Evolutionary conservation across 441 rosid species (phyloP).

Genomic region (Adansonia gregorii): DNA sequence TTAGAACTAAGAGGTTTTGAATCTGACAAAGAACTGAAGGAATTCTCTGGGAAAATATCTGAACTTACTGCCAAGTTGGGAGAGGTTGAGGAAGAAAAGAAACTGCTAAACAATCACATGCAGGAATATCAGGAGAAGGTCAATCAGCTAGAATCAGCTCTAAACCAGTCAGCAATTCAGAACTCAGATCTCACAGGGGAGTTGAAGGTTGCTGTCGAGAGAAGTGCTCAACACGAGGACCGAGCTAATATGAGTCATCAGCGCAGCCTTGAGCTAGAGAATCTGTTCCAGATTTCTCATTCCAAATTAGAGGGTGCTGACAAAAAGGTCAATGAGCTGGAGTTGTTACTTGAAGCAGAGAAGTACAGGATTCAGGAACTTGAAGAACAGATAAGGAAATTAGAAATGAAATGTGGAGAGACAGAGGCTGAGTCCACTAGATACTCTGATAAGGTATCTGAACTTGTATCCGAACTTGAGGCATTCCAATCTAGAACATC

Average conservation of each 20-base stretch:
- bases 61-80: conserved; percentile 55
- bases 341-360: conserved; percentile 87
- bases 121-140: conserved; percentile 61
- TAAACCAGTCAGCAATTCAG: conserved; percentile 48
- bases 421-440: conserved; percentile 66
- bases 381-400: conserved; percentile 69
- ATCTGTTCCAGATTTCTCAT: conserved; percentile 72
- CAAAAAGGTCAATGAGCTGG: conserved; percentile 76
- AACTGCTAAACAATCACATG: conserved; percentile 44
- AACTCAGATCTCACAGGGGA: conserved; percentile 64
- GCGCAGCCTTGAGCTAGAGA: conserved; percentile 88
- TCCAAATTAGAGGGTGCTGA: conserved; percentile 78
- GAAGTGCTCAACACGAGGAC: conserved; percentile 76
- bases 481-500: conserved; percentile 68
- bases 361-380: conserved; percentile 89
- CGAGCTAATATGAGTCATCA: conserved; percentile 73
- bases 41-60: conserved; percentile 59
- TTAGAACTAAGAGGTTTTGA: conserved; percentile 58
- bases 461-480: conserved; percentile 74
- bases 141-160: conserved; percentile 58
- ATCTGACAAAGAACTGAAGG: conserved; percentile 66
- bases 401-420: conserved; percentile 69
- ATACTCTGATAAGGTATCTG: conserved; percentile 52
- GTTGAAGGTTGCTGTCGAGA: conserved; percentile 55
- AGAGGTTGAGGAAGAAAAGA: conserved; percentile 69